These are phyloP conservation scores for Trichosporon sp. DNA, from an alignment of 1,284 basidiomycete species.

Conservation along the genomic window DNA sequence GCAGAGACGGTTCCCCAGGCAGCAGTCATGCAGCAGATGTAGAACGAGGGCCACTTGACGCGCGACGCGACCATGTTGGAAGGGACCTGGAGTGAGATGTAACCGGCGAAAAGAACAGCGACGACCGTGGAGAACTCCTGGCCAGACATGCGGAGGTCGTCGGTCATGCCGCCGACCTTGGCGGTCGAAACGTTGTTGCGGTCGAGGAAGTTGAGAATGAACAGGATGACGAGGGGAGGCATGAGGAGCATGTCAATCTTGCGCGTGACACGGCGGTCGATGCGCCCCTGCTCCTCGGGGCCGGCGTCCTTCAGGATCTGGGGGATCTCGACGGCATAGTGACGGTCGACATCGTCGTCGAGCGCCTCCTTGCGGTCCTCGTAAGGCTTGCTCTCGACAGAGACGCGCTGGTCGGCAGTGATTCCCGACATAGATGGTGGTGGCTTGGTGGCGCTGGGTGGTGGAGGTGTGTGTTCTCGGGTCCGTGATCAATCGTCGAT, in stretches of 20 bases:
- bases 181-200: conserved; percentile 30
- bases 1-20: conserved; percentile 50
- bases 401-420: neutral
- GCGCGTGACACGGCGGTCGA: conserved; percentile 38
- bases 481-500: neutral
- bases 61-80: conserved; percentile 47
- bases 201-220: conserved; percentile 30
- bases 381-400: conserved; percentile 11
- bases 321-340: conserved; percentile 35
- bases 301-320: conserved; percentile 38
- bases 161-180: conserved; percentile 34
- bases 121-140: conserved; percentile 43
- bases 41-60: conserved; percentile 42
- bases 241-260: conserved; percentile 37
- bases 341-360: conserved; percentile 26
- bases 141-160: conserved; percentile 32
- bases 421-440: conserved; percentile 11
- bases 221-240: conserved; percentile 28
- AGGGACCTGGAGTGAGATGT: conserved; percentile 47
- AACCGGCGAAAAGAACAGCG: conserved; percentile 39
- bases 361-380: conserved; percentile 1
- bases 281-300: conserved; percentile 33
- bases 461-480: neutral
- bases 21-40: conserved; percentile 38
- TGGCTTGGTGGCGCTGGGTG: conserved; percentile 8